These are phyloP conservation scores for Parachlorella kessleri DNA, from an alignment of 139 green algal genomes.

Conservation along the genomic window DNA sequence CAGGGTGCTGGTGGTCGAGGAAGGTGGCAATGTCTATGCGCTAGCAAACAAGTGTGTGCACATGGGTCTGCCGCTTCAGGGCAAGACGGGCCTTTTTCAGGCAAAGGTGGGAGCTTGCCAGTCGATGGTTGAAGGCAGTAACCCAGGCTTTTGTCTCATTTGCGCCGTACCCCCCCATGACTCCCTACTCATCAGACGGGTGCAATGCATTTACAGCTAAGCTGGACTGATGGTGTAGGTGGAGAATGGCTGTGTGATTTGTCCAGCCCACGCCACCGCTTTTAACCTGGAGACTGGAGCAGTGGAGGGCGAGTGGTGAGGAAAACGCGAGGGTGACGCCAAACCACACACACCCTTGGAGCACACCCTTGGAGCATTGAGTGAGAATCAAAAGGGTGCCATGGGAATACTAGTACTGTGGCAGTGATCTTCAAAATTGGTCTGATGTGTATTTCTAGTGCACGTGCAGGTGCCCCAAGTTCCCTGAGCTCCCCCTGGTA, in stretches of 20 bases:
- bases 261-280: constrained; percentile 54
- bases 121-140: not conserved
- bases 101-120: not conserved
- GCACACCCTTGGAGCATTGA: too few relatives aligned
- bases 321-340: too few relatives aligned
- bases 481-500: constrained; percentile 68
- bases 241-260: constrained; percentile 11
- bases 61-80: constrained; percentile 73
- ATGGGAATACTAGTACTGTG: too few relatives aligned
- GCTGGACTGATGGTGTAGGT: too few relatives aligned
- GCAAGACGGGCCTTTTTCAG: constrained; percentile 60
- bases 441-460: too few relatives aligned
- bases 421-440: too few relatives aligned
- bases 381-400: too few relatives aligned
- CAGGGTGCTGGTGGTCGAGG: constrained; percentile 49
- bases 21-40: constrained; percentile 59
- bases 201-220: too few relatives aligned
- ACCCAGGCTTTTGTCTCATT: not conserved
- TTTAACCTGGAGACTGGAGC: constrained; percentile 74
- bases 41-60: constrained; percentile 82
- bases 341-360: too few relatives aligned
- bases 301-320: constrained; percentile 71
- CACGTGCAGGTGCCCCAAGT: constrained; percentile 44
- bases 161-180: too few relatives aligned
- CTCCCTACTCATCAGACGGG: too few relatives aligned